Evolutionary conservation across 495 filamentous ascomycete species (phyloP).

Genomic region (Amniculicola lignicola): DNA sequence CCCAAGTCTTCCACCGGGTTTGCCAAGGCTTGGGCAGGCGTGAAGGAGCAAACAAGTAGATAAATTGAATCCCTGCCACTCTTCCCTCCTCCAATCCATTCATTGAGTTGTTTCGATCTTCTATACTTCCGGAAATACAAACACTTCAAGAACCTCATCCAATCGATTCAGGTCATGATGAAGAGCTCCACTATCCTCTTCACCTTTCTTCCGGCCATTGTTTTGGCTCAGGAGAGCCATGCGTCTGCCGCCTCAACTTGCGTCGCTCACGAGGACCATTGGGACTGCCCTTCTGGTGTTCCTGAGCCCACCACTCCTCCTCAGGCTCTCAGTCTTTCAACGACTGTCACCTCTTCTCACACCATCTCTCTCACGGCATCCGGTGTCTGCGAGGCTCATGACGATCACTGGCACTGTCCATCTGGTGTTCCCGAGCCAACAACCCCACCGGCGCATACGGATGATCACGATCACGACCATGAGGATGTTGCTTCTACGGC

Average conservation of each 20-base stretch:
- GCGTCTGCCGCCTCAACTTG: not conserved
- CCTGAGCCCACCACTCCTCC: no score
- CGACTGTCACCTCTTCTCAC: no score
- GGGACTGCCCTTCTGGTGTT: no score
- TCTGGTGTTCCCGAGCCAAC: conserved; percentile 5
- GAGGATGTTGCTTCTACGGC: no score
- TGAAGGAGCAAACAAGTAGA: not conserved
- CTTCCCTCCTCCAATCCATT: not conserved
- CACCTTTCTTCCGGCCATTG: not conserved
- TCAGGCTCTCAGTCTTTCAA: no score
- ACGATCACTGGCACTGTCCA: conserved; percentile 9
- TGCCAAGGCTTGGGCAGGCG: no score
- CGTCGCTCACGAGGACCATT: not conserved
- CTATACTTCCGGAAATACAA: not conserved
- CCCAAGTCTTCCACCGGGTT: not conserved
- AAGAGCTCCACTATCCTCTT: not conserved
- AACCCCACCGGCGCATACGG: not conserved
- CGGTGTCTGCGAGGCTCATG: not conserved
- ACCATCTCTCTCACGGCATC: not conserved
- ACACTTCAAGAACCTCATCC: not conserved
- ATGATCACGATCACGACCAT: not conserved
- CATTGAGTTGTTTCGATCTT: not conserved
- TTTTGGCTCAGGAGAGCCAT: not conserved
- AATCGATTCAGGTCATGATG: not conserved
- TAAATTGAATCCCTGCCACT: not conserved